Conservation (phyloP, 306 rosid genomes). For the Cicer judaicum region DNA sequence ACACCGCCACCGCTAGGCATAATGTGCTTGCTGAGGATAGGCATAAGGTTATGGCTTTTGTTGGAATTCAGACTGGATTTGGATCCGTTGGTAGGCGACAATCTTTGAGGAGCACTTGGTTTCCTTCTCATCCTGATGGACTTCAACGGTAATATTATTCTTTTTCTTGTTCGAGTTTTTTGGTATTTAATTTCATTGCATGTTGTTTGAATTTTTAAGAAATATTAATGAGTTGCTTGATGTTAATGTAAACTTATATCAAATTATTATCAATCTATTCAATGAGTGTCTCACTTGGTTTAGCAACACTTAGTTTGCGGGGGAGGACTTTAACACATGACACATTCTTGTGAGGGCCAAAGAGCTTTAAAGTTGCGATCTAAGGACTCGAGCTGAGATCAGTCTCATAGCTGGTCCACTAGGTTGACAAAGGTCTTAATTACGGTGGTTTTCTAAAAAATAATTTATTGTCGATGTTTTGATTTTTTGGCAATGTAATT, state of each 20-base stretch:
- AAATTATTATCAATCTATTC: background rate
- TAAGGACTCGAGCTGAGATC: too few species aligned
- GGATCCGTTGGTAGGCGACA: slow-evolving; percentile 76
- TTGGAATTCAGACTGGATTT: slow-evolving; percentile 89
- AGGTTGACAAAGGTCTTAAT: too few species aligned
- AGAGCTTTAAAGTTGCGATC: too few species aligned
- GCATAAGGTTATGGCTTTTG: slow-evolving; percentile 88
- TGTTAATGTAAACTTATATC: background rate
- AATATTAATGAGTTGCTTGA: background rate
- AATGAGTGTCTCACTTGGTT: too few species aligned
- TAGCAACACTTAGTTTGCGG: too few species aligned
- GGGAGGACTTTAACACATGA: too few species aligned
- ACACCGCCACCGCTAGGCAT: background rate
- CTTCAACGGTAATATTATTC: slow-evolving; percentile 66
- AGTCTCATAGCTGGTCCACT: too few species aligned
- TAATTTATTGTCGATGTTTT: background rate
- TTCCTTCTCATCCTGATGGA: slow-evolving; percentile 82
- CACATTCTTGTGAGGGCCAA: too few species aligned
- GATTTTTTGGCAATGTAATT: background rate
- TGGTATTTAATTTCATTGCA: background rate
- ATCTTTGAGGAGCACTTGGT: slow-evolving; percentile 87
- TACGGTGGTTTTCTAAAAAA: too few species aligned
- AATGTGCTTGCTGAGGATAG: slow-evolving; percentile 37
- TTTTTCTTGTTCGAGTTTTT: background rate
- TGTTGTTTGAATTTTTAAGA: background rate